phyloP scores from a whole-genome alignment of 495 filamentous ascomycete genomes.

The Tetracladium setigerum region DNA sequence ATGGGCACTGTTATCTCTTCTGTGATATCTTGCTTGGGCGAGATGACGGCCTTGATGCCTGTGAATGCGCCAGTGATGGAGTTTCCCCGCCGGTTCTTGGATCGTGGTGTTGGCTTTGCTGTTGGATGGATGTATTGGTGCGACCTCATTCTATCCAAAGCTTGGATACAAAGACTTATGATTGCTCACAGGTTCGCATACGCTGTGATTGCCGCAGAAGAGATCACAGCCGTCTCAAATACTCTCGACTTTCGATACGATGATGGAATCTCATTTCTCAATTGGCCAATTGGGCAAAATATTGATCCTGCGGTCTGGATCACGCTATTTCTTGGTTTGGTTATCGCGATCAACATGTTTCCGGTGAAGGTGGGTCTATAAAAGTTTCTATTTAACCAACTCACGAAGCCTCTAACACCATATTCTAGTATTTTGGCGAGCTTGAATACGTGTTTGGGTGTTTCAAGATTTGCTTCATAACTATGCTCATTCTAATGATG shows the following conservation, averaged over 20 bases:
- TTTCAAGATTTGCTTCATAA: conserved; percentile 39
- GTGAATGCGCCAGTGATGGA: conserved; percentile 43
- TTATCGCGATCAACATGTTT: conserved; percentile 34
- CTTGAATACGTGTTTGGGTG: conserved; percentile 40
- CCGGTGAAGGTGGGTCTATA: conserved; percentile 29
- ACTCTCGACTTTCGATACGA: conserved; percentile 37
- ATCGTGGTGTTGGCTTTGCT: conserved; percentile 40
- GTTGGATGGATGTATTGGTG: conserved; percentile 51
- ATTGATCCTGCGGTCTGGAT: conserved; percentile 38
- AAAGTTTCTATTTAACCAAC: neutral
- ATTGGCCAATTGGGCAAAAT: conserved; percentile 26
- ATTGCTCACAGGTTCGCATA: conserved; percentile 34
- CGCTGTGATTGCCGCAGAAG: conserved; percentile 28
- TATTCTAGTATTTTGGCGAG: conserved; percentile 32
- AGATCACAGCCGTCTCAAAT: conserved; percentile 36
- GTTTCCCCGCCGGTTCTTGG: conserved; percentile 40
- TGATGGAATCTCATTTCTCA: conserved; percentile 29
- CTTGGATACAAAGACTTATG: neutral
- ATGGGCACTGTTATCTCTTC: conserved; percentile 42
- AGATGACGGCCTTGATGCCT: conserved; percentile 45
- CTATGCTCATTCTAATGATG: conserved; percentile 36
- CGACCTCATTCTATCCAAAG: neutral
- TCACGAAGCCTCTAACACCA: neutral
- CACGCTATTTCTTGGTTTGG: conserved; percentile 30
- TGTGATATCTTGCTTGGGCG: conserved; percentile 40